Evolutionary conservation across 2,329 filamentous ascomycete genomes (phyloP).

Genomic region (Pleomassaria siparia): DNA sequence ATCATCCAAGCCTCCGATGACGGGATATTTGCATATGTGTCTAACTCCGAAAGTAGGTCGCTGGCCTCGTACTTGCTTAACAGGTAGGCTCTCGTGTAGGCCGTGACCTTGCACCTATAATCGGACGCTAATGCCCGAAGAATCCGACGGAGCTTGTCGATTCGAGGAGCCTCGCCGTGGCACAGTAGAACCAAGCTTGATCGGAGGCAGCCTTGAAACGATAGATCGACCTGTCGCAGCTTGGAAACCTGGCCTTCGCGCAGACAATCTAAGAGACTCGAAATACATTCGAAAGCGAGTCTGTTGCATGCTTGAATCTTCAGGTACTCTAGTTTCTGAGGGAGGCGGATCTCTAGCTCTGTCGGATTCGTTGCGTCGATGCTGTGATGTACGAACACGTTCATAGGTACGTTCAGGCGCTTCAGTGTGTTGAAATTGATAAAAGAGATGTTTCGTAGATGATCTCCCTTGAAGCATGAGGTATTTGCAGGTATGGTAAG

Average conservation of each 20-base stretch:
- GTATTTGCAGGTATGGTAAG: slow-evolving; percentile 14
- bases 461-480: slow-evolving; percentile 11
- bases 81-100: slow-evolving; percentile 10
- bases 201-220: slow-evolving; percentile 10
- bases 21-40: slow-evolving; percentile 6
- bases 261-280: slow-evolving; percentile 6
- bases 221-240: slow-evolving; percentile 15
- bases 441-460: slow-evolving; percentile 11
- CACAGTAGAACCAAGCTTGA: slow-evolving; percentile 10
- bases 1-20: slow-evolving; percentile 6
- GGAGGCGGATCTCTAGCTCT: slow-evolving; percentile 1
- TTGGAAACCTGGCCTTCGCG: background rate
- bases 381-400: slow-evolving; percentile 11
- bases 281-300: slow-evolving; percentile 9
- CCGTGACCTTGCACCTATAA: slow-evolving; percentile 4
- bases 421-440: slow-evolving; percentile 3
- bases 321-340: slow-evolving; percentile 7
- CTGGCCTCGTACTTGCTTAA: slow-evolving; percentile 1
- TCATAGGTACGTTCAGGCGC: slow-evolving; percentile 14
- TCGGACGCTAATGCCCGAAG: background rate
- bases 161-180: slow-evolving; percentile 4
- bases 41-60: slow-evolving; percentile 7
- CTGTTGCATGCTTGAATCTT: slow-evolving; percentile 17
- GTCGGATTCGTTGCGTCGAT: slow-evolving; percentile 2
- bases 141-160: background rate